Conservation (phyloP, 768 basidiomycete genomes). For the Rhizopogon vinicolor region DNA sequence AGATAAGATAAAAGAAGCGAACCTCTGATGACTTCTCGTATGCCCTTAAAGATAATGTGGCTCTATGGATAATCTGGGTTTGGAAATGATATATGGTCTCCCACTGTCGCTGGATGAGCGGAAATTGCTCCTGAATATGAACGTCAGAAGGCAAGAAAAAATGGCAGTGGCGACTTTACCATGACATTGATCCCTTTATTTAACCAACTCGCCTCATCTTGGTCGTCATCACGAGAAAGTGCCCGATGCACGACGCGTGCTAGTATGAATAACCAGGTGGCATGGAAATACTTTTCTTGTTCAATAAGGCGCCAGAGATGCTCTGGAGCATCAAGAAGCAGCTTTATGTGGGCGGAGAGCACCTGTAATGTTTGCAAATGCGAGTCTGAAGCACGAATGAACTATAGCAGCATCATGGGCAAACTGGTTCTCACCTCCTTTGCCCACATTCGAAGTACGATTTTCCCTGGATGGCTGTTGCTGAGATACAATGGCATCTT, state of each 20-base stretch:
- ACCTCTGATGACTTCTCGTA: constrained; percentile 49
- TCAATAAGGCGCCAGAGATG: constrained; percentile 88
- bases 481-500: constrained; percentile 45
- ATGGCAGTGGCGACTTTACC: constrained; percentile 33
- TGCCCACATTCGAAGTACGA: constrained; percentile 28
- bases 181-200: constrained; percentile 57
- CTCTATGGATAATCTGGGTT: constrained; percentile 82
- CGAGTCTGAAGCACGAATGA: constrained; percentile 39
- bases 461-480: constrained; percentile 40
- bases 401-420: constrained; percentile 2
- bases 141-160: neutral
- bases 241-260: constrained; percentile 81
- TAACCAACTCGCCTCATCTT: constrained; percentile 59
- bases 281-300: constrained; percentile 70
- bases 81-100: constrained; percentile 84
- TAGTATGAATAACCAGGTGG: constrained; percentile 85
- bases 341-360: constrained; percentile 83
- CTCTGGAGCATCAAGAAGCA: constrained; percentile 90
- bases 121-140: constrained; percentile 69
- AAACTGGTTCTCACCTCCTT: constrained; percentile 36
- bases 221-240: constrained; percentile 57
- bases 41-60: constrained; percentile 77
- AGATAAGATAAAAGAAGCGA: constrained; percentile 10
- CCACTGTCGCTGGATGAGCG: constrained; percentile 91
- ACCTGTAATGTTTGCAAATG: constrained; percentile 67